Conservation (phyloP, 257 asterid species). For the Henckelia pumila region DNA sequence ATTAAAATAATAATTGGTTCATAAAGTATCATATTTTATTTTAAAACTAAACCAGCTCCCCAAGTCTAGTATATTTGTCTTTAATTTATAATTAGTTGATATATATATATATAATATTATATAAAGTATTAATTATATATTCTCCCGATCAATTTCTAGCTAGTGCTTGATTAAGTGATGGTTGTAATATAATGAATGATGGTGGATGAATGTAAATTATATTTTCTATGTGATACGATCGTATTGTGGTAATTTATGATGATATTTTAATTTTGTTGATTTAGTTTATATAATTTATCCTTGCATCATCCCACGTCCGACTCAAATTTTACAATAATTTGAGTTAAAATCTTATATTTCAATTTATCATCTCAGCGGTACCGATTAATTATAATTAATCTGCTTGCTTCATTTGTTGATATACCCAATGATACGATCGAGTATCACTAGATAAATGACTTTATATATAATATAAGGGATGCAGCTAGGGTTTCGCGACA, state of each 20-base stretch:
- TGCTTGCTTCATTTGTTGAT: too few species aligned
- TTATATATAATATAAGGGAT: too few species aligned
- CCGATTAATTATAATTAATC: too few species aligned
- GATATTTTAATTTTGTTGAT: not conserved
- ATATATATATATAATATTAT: too few species aligned
- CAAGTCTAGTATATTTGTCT: slow-evolving; percentile 6
- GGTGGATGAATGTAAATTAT: not conserved
- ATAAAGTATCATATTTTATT: not conserved
- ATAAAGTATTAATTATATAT: not conserved
- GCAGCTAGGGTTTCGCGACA: not conserved
- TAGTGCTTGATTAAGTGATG: slow-evolving; percentile 20
- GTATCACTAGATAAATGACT: not conserved
- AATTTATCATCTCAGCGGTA: too few species aligned
- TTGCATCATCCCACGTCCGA: too few species aligned
- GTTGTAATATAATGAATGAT: slow-evolving; percentile 13
- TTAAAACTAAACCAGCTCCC: slow-evolving; percentile 11
- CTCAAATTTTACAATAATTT: too few species aligned
- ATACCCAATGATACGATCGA: too few species aligned
- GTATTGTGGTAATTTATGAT: not conserved
- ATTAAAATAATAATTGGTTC: not conserved
- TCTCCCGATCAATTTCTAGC: slow-evolving; percentile 9
- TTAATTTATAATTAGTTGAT: slow-evolving; percentile 9
- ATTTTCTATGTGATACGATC: not conserved
- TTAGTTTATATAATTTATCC: too few species aligned
- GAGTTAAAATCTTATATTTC: too few species aligned